Base-by-base conservation (phyloP, 176 grass and related monocot genomes). In the Bolboschoenus planiculmis region DNA sequence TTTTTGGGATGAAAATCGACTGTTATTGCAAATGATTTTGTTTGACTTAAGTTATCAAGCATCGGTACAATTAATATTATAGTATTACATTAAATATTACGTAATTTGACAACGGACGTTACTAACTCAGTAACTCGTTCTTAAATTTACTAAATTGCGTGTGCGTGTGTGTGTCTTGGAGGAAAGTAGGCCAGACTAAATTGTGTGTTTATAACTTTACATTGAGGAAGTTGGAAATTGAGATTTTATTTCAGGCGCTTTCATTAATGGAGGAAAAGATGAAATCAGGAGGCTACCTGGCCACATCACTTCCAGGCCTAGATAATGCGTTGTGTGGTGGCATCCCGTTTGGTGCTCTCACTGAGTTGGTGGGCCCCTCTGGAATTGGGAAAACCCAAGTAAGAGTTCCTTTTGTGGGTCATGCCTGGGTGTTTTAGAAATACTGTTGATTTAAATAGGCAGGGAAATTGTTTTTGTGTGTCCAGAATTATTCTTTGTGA, bases 331-430 rank as follows among this genome's bases (percentile, higher is more conserved):
- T 98, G 66, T 78, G 90, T 30, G 96, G 96, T 58, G 96, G 92
- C 20, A 87, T 98, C 50, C 92, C 91, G 10, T 60, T 86, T 26
- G 90, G 92, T 15, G 90, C 85, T 87, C 96, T 98, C 76, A 93
- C 89, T 15, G 92, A 95, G 84, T 82, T 98, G 55, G 96, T 98
- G 18, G 96, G 90, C 9, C 92, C 96, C 2, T 91, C 96, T 13
- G 96, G 96, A 83, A 95, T 95, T 2, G 96, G 96, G 37, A 98
- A 98, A 86, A 93, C 92, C 40, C 92, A 98, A 88, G 96, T 95
- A 83, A 88, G 16, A 44, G n/a, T 56, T 29, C 44, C 44, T 65
- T 18, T 1, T 81, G 48, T 1, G 14, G 36, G 34, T 80, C 8
- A 10, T 84, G 66, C 54, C 4, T 70, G 7, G 53, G 31, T 50